phyloP scores from a whole-genome alignment of 176 grass and related monocot species.

The Aegilops bicornis region DNA sequence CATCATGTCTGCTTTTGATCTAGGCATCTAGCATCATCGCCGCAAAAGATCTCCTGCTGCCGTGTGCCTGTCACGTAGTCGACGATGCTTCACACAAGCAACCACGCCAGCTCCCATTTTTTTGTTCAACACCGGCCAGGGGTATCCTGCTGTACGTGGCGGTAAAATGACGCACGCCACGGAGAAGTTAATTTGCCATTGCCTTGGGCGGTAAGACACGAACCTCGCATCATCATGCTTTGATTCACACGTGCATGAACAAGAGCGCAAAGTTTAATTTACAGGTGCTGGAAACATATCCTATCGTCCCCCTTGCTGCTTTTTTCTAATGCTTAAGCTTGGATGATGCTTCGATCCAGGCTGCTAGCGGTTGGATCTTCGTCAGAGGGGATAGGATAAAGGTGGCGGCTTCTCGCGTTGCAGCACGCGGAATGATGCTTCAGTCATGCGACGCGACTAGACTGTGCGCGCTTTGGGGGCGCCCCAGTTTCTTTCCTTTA shows the following conservation, averaged over 20 bases:
- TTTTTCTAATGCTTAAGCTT: neutral
- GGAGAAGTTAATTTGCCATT: neutral
- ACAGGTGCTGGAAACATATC: neutral
- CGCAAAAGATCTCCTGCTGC: neutral
- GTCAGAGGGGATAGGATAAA: neutral
- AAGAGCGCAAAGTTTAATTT: neutral
- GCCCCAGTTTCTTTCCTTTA: too few species aligned
- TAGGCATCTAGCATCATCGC: neutral
- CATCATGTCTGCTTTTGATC: neutral
- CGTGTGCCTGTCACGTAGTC: neutral
- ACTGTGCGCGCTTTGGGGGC: too few species aligned
- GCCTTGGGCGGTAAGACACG: conserved; percentile 16
- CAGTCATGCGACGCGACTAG: neutral
- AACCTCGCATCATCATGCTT: neutral
- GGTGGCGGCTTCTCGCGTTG: neutral
- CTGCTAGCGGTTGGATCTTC: neutral
- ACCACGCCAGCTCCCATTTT: neutral
- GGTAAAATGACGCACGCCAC: neutral
- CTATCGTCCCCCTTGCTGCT: neutral
- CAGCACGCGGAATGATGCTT: neutral
- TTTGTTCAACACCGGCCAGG: neutral
- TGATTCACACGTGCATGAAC: neutral
- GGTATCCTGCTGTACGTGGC: neutral
- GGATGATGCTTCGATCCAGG: neutral
- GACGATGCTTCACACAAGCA: neutral